Base-by-base conservation (phyloP, 2,329 filamentous ascomycete species). In the Diplodia scrobiculata region DNA sequence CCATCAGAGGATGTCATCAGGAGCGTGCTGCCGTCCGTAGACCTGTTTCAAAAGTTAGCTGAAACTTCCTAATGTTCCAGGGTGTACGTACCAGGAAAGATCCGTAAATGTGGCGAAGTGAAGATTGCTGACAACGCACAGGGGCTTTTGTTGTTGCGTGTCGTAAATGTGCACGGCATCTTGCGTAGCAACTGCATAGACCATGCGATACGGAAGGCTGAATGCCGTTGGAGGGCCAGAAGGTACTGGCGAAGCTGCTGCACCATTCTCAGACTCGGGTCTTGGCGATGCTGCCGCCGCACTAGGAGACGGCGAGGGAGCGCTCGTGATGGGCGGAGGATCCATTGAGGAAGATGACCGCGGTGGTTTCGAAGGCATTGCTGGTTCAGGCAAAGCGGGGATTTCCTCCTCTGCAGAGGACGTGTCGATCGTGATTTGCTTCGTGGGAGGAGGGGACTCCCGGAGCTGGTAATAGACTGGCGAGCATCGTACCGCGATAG, bases 51-150 rank as follows among this genome's bases (percentile, higher is more conserved):
- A 68, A 68, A 82, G 71, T 76, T 66, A 74, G 69, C 13, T 14
- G 21, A 32, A 19, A 25, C 9, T 29, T 29, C 25, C 11, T 60
- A 14, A 13, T 21, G 25, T 27, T 41, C n/a, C 27, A 27, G 13
- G 27, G 9, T 13, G n/a, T 6, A 3, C 47, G 34, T 45, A 67
- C 95, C 95, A 99, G 38, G 92, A 90, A 67, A 99, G 81, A 76
- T 99, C 95, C 0, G 95, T 99, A 74, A 99, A 99, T 0, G 95
- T 98, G 4, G 95, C 93, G 77, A 94, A 97, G 77, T 99, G 95
- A 70, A 99, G 80, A 74, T 99, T 99, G 84, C 92, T 98, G 58
- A 99, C 94, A 47, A 98, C 85, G 75, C 92, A 97, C 41, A 99
- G 82, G 2, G 95, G 95, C 7, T 92, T 96, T 73, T 93, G 90